Base-by-base conservation (phyloP, 2,329 filamentous ascomycete genomes). In the Camillea tinctor region DNA sequence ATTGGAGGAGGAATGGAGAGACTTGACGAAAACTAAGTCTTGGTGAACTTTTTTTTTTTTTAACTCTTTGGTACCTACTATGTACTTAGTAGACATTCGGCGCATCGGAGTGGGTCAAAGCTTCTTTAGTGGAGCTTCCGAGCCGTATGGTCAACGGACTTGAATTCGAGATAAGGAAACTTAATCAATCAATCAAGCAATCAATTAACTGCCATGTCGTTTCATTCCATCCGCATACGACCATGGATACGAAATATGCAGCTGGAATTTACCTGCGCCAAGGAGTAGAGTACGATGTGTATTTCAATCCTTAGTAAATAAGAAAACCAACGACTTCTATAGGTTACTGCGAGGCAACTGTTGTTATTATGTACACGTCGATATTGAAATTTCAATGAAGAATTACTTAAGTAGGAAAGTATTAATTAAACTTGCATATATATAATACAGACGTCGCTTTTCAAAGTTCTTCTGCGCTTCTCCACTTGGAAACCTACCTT, bases 1-100 rank as follows among this genome's bases (percentile, higher is more conserved):
- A 30, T 49, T 49, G 26, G 48, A 22, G 30, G 50, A 26, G 44
- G n/a, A 48, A 20, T 36, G 54, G 51, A 23, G 57, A 23, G 58
- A 56, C 26, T 50, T 17, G 48, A 40, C 55, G 54, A 53, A 54
- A n/a, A n/a, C n/a, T n/a, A n/a, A n/a, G n/a, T n/a, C n/a, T 24
- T 56, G n/a, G 58, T 23, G 36, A 61, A 63, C 59, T 63, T 61
- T 60, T 63, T 64, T 64, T 48, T 48, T 54, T 54, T 17, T 19
- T 19, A n/a, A n/a, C n/a, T n/a, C n/a, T n/a, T n/a, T n/a, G n/a
- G n/a, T n/a, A n/a, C n/a, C n/a, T n/a, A n/a, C n/a, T n/a, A n/a
- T n/a, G n/a, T n/a, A n/a, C 17, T 50, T 21, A 15, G 11, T 19
- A 50, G 49, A 50, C 19, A 19, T 50, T 50, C 49, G 19, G 49